Base-by-base conservation (phyloP, 345 rosid genomes). In the Nephelium lappaceum region DNA sequence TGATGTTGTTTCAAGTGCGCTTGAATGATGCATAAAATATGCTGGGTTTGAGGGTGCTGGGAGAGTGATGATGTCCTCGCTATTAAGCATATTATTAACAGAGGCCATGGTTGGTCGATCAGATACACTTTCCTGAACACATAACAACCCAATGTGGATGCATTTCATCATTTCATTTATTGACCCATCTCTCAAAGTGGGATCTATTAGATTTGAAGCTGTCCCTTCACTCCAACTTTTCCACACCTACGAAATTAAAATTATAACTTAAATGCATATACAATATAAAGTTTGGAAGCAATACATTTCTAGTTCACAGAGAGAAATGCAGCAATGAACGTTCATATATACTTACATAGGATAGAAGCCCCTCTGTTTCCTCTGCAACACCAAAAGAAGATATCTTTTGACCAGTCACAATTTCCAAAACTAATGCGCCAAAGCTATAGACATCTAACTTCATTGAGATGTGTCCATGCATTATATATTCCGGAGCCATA, bases 81-180 rank as follows among this genome's bases (percentile, higher is more conserved):
- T 73, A 27, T 4, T 81, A 18, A 86, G 79, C 86, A 81, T 83
- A 2, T 61, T 73, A 43, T 64, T 57, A 19, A 86, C 70, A 2
- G 77, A n/a, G 10, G 81, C 80, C 86, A 86, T 79, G 15, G 86
- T 41, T 14, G 86, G 88, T 21, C 83, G 73, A 25, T 83, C 81
- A 0, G 45, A 68, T 1, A 60, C 14, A 53, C 79, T 70, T 69
- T 83, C 83, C 47, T 86, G 89, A 27, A 81, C 82, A 36, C 89
- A 86, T 3, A 83, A 31, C 19, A 85, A 74, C 18, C 83, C 86
- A 25, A 83, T 74, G 10, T 77, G 81, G 7, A 85, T 65, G 81
- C 76, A 85, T 73, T 83, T 77, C 23, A 75, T 18, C 15, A 79
- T 73, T 41, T 81, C 83, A 69, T 73, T 73, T 5, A 8, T 14